Evolutionary conservation across 2,329 filamentous ascomycete species (phyloP).

Genomic region (Phaeosphaeriaceae sp.): DNA sequence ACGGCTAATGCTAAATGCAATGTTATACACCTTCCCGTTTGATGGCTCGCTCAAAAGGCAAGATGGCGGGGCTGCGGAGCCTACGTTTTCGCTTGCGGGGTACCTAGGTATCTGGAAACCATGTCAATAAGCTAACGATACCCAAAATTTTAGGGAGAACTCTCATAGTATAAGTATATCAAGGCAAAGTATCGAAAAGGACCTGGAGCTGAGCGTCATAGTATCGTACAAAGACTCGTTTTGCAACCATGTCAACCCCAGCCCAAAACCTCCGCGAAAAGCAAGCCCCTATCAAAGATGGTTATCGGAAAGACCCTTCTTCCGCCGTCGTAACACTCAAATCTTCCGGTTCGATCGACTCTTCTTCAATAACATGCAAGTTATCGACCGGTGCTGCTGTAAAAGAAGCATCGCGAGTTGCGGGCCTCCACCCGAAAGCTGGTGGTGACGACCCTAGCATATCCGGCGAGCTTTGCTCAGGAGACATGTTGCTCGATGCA

Average conservation of each 20-base stretch:
- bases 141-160: not conserved
- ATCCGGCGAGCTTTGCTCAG: slow-evolving; percentile 57
- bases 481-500: slow-evolving; percentile 59
- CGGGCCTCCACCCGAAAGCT: slow-evolving; percentile 56
- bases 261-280: slow-evolving; percentile 52
- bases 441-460: slow-evolving; percentile 53
- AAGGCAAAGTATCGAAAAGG: not conserved
- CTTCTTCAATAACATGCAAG: slow-evolving; percentile 56
- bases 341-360: slow-evolving; percentile 53
- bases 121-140: slow-evolving; percentile 6
- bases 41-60: slow-evolving; percentile 23
- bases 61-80: slow-evolving; percentile 25
- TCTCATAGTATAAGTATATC: not conserved
- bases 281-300: slow-evolving; percentile 57
- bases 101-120: slow-evolving; percentile 8
- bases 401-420: slow-evolving; percentile 50
- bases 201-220: not conserved
- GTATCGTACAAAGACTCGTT: not conserved
- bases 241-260: slow-evolving; percentile 29
- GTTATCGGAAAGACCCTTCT: slow-evolving; percentile 53
- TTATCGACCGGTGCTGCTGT: slow-evolving; percentile 51
- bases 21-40: slow-evolving; percentile 14
- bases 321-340: slow-evolving; percentile 56
- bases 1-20: too few relatives aligned
- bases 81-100: slow-evolving; percentile 26